phyloP scores from a whole-genome alignment of 345 rosid species.

The Pistacia integerrima region DNA sequence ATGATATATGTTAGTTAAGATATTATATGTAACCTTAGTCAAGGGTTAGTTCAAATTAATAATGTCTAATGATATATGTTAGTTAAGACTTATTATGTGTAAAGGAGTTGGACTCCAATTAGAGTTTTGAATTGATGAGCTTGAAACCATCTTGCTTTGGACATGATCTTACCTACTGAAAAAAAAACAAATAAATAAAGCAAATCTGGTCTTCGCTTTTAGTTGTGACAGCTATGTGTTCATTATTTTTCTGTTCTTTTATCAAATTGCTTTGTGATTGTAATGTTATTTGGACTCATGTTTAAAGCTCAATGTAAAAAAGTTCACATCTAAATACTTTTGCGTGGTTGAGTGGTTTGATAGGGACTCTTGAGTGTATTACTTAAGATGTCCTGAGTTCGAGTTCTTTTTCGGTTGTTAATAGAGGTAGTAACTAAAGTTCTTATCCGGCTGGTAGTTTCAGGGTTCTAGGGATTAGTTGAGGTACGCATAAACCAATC shows the following conservation, averaged over 20 bases:
- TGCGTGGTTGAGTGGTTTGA: too few relatives aligned
- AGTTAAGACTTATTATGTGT: not conserved
- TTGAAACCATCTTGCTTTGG: constrained; percentile 12
- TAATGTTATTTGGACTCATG: not conserved
- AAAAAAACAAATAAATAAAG: not conserved
- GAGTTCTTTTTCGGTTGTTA: too few relatives aligned
- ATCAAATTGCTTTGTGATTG: not conserved
- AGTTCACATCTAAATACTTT: not conserved
- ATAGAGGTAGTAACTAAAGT: too few relatives aligned
- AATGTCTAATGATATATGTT: not conserved
- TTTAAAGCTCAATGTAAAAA: not conserved
- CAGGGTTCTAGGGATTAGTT: too few relatives aligned
- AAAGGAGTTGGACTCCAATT: not conserved
- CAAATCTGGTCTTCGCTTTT: constrained; percentile 5
- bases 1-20: not conserved
- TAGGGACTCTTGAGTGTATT: too few relatives aligned
- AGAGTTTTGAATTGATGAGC: not conserved
- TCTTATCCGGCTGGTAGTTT: too few relatives aligned
- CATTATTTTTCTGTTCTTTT: not conserved
- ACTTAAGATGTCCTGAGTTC: too few relatives aligned
- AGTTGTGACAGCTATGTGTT: not conserved
- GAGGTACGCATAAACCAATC: too few relatives aligned
- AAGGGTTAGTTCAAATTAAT: not conserved
- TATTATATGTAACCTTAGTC: not conserved
- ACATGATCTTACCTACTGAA: constrained; percentile 23